Evolutionary conservation across 106 monocot genomes (phyloP).

Genomic region (Iris macrosiphon): DNA sequence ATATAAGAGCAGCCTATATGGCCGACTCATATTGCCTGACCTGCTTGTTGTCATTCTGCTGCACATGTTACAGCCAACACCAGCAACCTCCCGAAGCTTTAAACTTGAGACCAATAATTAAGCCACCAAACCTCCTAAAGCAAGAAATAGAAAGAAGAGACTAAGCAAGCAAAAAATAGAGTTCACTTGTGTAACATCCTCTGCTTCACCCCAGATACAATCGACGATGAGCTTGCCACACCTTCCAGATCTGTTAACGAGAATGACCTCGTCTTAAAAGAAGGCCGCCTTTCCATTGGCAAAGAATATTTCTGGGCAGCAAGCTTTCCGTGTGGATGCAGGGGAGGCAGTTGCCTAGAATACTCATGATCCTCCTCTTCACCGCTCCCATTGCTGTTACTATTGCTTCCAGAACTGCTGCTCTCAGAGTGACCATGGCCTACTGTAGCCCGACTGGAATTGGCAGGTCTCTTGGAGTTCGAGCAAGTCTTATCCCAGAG

Average conservation of each 20-base stretch:
- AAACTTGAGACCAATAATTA: too few relatives aligned
- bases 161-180: too few relatives aligned
- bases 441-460: not conserved
- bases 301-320: not conserved
- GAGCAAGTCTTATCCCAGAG: slow-evolving; percentile 9
- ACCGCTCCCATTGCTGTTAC: not conserved
- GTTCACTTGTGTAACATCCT: too few relatives aligned
- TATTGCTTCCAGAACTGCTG: slow-evolving; percentile 15
- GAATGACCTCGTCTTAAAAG: slow-evolving; percentile 21
- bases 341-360: not conserved
- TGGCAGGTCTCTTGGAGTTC: slow-evolving; percentile 16
- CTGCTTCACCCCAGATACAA: not conserved
- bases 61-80: too few relatives aligned
- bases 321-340: not conserved
- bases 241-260: slow-evolving; percentile 24
- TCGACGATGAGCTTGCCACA: not conserved
- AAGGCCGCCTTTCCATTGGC: not conserved
- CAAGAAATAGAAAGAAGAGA: too few relatives aligned
- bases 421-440: not conserved
- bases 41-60: too few relatives aligned
- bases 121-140: too few relatives aligned
- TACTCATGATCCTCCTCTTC: too few relatives aligned
- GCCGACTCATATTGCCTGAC: too few relatives aligned
- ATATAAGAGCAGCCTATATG: too few relatives aligned
- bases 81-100: too few relatives aligned